Evolutionary conservation across 306 rosid species (phyloP).

Genomic region (Quercus aquifolioides): DNA sequence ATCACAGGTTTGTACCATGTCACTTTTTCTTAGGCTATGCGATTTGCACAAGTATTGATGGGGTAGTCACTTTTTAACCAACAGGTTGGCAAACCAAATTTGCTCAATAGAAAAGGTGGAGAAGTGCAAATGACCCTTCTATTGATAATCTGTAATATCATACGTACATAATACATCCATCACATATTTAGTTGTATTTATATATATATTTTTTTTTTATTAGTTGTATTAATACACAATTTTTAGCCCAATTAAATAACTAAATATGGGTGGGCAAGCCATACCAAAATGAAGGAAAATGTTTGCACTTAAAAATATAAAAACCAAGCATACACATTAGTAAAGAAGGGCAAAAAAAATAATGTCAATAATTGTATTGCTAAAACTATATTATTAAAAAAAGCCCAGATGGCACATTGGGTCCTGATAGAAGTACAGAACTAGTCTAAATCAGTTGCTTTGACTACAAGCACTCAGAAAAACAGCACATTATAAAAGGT

Average conservation of each 20-base stretch:
- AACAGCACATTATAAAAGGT: conserved; percentile 10
- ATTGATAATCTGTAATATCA: neutral
- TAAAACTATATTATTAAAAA: conserved; percentile 10
- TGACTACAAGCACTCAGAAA: conserved; percentile 31
- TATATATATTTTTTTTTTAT: neutral
- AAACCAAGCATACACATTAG: neutral
- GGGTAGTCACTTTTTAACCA: too few species aligned
- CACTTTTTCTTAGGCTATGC: too few species aligned
- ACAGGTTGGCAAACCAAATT: too few species aligned
- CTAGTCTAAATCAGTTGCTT: conserved; percentile 17
- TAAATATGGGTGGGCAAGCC: neutral
- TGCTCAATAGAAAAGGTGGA: too few species aligned
- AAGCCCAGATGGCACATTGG: conserved; percentile 10
- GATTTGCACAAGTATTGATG: too few species aligned
- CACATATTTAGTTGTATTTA: neutral
- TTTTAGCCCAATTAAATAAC: neutral
- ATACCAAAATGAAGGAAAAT: neutral
- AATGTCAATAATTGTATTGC: neutral
- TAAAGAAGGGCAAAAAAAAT: neutral
- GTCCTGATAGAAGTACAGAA: conserved; percentile 21
- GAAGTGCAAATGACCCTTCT: too few species aligned
- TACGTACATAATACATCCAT: neutral
- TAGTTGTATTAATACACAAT: neutral
- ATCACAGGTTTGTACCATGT: too few species aligned
- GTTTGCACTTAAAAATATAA: neutral